Percentiles rank a stretch among this genome's conserved stretches.
phyloP scores from a whole-genome alignment of 768 basidiomycete genomes.

The Xanthoconium purpureum region DNA sequence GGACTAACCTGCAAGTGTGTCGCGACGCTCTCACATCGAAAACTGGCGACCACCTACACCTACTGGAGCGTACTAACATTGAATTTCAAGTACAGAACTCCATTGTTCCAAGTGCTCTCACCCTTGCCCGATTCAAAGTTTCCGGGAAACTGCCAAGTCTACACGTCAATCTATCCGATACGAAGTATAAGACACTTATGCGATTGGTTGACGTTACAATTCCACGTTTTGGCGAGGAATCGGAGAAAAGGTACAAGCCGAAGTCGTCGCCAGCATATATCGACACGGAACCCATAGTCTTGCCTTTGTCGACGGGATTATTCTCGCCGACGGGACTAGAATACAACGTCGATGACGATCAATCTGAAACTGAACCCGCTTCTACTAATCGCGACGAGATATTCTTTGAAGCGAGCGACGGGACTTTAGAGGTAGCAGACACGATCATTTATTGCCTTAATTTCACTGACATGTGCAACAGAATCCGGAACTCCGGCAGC shows the following conservation, averaged over 20 bases:
- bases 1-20: conserved; percentile 77
- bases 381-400: conserved; percentile 47
- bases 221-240: conserved; percentile 68
- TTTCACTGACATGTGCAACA: conserved; percentile 10
- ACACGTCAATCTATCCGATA: conserved; percentile 86
- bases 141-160: conserved; percentile 84
- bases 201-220: conserved; percentile 87
- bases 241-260: conserved; percentile 21
- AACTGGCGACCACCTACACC: conserved; percentile 63
- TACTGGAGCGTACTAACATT: conserved; percentile 90
- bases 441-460: not conserved
- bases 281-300: conserved; percentile 32
- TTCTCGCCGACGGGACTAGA: conserved; percentile 56
- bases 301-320: conserved; percentile 53
- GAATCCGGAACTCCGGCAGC: conserved; percentile 45
- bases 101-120: conserved; percentile 81
- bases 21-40: conserved; percentile 69
- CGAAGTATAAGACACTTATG: conserved; percentile 91
- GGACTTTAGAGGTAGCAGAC: conserved; percentile 47
- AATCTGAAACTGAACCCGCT: conserved; percentile 41
- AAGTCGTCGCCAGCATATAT: conserved; percentile 20
- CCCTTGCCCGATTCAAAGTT: conserved; percentile 84
- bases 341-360: conserved; percentile 66
- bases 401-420: conserved; percentile 74
- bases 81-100: conserved; percentile 88